These are phyloP conservation scores for Silene vulgaris DNA, from an alignment of 179 eudicot species.

Conservation along the genomic window DNA sequence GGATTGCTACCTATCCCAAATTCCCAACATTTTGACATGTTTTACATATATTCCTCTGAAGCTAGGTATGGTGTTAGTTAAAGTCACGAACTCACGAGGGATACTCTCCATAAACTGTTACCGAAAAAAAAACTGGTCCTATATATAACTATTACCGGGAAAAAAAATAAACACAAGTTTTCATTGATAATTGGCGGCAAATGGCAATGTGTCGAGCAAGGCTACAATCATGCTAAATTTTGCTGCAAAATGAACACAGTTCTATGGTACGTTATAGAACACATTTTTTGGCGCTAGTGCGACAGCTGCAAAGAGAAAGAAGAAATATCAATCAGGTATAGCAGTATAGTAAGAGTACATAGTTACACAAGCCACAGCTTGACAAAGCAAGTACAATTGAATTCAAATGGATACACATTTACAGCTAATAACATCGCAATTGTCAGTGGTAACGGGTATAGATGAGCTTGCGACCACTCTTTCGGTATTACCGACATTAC, in stretches of 20 bases:
- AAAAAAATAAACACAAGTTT: not conserved
- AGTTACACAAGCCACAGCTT: constrained; percentile 6
- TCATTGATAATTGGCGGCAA: not conserved
- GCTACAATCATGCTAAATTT: not conserved
- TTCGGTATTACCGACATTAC: constrained; percentile 31
- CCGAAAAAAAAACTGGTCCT: no score
- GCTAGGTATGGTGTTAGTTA: no score
- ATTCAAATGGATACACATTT: constrained; percentile 51
- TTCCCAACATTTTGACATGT: no score
- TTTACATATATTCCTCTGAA: no score
- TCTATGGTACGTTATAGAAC: no score
- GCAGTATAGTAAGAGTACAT: not conserved
- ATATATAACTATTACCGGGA: no score
- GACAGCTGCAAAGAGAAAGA: not conserved
- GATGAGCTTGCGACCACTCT: constrained; percentile 54
- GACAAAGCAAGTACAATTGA: not conserved
- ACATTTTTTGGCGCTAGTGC: no score
- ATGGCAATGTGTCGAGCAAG: not conserved
- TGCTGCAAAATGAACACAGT: not conserved
- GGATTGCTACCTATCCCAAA: no score
- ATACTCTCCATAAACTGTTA: no score
- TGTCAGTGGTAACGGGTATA: constrained; percentile 35
- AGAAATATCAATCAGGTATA: not conserved
- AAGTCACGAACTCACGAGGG: no score
- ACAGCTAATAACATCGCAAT: constrained; percentile 55